Conservation (phyloP, 495 filamentous ascomycete species). For the Gamarada debralockiae region DNA sequence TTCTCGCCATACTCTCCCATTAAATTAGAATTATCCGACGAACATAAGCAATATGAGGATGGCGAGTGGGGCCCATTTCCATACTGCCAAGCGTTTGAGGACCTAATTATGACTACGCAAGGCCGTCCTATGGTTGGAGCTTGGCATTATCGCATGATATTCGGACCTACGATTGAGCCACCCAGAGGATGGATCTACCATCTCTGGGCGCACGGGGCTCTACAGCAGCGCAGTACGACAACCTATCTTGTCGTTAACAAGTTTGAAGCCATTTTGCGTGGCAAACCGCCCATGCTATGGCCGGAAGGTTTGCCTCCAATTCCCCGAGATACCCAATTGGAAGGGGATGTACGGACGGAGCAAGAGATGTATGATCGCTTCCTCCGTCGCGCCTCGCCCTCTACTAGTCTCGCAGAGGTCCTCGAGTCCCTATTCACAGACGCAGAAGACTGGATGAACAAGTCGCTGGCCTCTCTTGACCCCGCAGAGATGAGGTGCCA, state of each 20-base stretch:
- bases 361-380: constrained; percentile 24
- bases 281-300: no score
- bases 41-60: no score
- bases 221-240: no score
- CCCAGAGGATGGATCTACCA: no score
- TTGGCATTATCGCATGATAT: background rate
- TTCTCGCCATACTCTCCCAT: constrained; percentile 34
- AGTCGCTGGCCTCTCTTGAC: background rate
- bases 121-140: background rate
- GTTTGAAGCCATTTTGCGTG: no score
- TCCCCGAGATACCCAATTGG: no score
- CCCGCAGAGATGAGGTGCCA: background rate
- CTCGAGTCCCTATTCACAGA: background rate
- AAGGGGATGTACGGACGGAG: constrained; percentile 15
- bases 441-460: background rate
- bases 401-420: background rate
- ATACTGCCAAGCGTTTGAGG: constrained; percentile 32
- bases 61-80: constrained; percentile 11
- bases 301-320: no score
- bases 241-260: no score
- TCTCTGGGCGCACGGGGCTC: no score
- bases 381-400: constrained; percentile 2
- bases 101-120: constrained; percentile 27
- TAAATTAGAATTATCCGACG: constrained; percentile 10
- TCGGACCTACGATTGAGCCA: no score